Evolutionary conservation across 2,329 filamentous ascomycete genomes (phyloP), one percentile per base, ranked within the genome.

Genomic region (Botrytis aclada): DNA sequence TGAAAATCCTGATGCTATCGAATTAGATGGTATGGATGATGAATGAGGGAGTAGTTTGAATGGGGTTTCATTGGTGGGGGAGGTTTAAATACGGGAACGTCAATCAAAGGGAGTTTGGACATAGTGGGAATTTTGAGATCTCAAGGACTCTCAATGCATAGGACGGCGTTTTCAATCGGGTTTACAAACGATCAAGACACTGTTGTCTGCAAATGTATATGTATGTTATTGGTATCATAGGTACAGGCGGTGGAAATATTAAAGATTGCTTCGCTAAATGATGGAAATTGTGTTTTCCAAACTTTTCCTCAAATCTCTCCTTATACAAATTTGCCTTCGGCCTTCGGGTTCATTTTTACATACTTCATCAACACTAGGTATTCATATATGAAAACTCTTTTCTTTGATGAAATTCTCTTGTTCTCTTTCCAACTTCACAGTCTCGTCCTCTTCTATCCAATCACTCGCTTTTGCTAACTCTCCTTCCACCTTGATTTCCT

Each of bases 1-100:
- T 32, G 83, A 88, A 20, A 97, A 97, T 80, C 94, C 94, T 3
- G 94, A 97, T 80, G 93, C 93, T 37, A 96, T 97, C 81, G 89
- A 94, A 79, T 86, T 94, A 77, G 76, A 45, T 81, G 89, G 94
- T 79, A 87, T 94, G 77, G 76, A 45, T 51, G 72, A 77, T 75
- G 75, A 77, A 74, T 75, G 76, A 78, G 34, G 29, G 22, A 32
- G 16, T 39, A 22, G 32, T 39, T 39, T 20, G 25, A 39, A 6
- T 22, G 45, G 25, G 29, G 69, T 25, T 56, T 45, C n/a, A 66
- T 61, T 45, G 64, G 64, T 51, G 64, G 66, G 64, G n/a, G 65
- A 32, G 47, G 34, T 32, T 20, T 58, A 66, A 71, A 61, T 43
- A 43, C 32, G 61, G 70, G 62, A 63, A 70, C 60, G 45, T 73